Conservation (phyloP, 1,139 yeast genomes). For the Tardiomyces digboiensis region DNA sequence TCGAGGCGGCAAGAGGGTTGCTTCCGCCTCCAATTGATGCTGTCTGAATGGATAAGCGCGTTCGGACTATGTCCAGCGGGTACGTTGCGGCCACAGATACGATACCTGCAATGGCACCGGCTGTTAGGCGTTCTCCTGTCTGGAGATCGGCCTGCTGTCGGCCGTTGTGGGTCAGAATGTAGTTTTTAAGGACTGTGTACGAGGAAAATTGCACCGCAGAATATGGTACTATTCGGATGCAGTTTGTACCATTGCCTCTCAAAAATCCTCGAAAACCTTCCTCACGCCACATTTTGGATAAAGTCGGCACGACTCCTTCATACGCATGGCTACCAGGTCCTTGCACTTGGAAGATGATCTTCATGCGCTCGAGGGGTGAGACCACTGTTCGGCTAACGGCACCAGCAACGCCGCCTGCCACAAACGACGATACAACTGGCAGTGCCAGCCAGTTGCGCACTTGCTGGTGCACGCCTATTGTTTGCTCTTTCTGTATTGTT, state of each 20-base stretch:
- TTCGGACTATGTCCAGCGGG: slow-evolving; percentile 86
- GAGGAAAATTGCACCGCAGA: slow-evolving; percentile 92
- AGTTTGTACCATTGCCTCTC: slow-evolving; percentile 85
- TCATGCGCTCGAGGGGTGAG: slow-evolving; percentile 92
- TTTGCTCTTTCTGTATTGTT: background rate
- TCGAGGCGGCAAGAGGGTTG: slow-evolving; percentile 17
- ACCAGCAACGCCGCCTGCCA: slow-evolving; percentile 81
- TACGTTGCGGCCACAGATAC: slow-evolving; percentile 78
- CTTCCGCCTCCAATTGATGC: slow-evolving; percentile 54
- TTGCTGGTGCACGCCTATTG: background rate
- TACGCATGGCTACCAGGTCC: slow-evolving; percentile 57
- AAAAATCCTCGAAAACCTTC: slow-evolving; percentile 88
- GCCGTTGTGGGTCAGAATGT: slow-evolving; percentile 11
- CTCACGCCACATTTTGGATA: slow-evolving; percentile 69
- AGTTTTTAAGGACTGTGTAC: slow-evolving; percentile 59
- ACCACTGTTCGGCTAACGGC: slow-evolving; percentile 90
- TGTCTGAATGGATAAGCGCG: slow-evolving; percentile 82
- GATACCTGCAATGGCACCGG: slow-evolving; percentile 80
- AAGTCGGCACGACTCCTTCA: slow-evolving; percentile 67
- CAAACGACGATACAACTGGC: slow-evolving; percentile 45
- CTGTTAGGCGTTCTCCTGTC: slow-evolving; percentile 49
- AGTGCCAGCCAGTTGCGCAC: slow-evolving; percentile 15
- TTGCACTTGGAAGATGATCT: slow-evolving; percentile 84
- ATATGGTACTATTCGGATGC: slow-evolving; percentile 85
- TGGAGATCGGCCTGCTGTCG: slow-evolving; percentile 29